Evolutionary conservation across 2,329 filamentous ascomycete species (phyloP).

Genomic region (Zasmidium angulare): DNA sequence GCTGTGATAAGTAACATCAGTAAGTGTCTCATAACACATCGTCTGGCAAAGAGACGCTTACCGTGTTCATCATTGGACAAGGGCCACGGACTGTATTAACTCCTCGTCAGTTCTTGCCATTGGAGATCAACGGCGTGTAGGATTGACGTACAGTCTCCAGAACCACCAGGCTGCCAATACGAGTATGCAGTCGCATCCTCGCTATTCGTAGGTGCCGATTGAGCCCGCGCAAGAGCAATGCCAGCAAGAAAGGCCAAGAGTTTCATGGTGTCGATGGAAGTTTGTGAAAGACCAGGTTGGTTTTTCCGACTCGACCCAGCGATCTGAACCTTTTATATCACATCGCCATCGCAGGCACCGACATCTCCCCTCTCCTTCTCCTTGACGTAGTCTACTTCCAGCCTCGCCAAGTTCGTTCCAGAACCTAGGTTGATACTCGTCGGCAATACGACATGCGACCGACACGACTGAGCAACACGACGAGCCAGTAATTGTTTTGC

Average conservation of each 20-base stretch:
- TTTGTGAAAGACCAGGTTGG: neutral
- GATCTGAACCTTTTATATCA: neutral
- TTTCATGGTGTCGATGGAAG: neutral
- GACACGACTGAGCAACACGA: neutral
- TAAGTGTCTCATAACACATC: neutral
- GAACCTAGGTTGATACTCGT: neutral
- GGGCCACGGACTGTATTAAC: constrained; percentile 1
- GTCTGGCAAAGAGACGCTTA: neutral
- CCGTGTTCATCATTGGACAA: constrained; percentile 13
- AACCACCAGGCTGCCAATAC: neutral
- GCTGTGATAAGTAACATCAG: neutral
- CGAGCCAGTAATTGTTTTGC: neutral
- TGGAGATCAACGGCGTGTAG: neutral
- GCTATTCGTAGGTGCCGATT: neutral
- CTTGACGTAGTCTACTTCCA: neutral
- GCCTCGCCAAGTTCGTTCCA: neutral
- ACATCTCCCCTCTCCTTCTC: neutral
- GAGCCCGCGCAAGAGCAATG: neutral
- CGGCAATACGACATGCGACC: neutral
- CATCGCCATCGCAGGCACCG: neutral
- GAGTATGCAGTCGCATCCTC: neutral
- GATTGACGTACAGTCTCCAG: neutral
- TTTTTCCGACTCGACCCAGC: neutral
- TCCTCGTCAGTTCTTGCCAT: neutral
- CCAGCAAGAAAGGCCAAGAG: neutral